Evolutionary conservation across 2,329 filamentous ascomycete genomes (phyloP).

Genomic region (Aureobasidium sp.): DNA sequence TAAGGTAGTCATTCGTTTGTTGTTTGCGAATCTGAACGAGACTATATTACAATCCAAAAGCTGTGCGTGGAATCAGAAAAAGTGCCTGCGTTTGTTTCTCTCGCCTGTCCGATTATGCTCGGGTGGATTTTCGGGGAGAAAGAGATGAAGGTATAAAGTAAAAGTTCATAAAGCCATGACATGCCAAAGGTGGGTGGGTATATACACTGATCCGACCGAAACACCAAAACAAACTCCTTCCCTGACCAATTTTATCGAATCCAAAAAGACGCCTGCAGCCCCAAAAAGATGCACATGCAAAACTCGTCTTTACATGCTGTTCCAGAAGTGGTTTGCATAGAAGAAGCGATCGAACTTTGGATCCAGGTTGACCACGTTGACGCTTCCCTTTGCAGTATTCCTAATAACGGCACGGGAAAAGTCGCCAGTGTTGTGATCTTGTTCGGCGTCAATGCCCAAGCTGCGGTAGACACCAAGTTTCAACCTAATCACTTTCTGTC

Average conservation of each 20-base stretch:
- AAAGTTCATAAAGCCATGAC: not conserved
- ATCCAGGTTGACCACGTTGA: constrained; percentile 91
- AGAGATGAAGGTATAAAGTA: not conserved
- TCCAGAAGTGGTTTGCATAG: constrained; percentile 95
- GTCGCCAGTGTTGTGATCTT: constrained; percentile 61
- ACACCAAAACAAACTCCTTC: not conserved
- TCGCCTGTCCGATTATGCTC: not conserved
- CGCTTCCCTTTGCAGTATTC: constrained; percentile 79
- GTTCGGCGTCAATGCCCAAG: constrained; percentile 82
- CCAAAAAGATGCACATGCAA: not conserved
- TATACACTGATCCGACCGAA: not conserved
- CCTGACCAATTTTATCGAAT: not conserved
- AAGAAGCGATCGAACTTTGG: constrained; percentile 85
- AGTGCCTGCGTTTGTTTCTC: not conserved
- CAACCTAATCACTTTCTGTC: constrained; percentile 39
- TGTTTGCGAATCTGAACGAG: not conserved
- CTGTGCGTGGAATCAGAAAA: not conserved
- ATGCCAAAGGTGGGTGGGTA: not conserved
- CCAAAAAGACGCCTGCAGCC: not conserved
- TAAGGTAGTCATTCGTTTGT: not conserved
- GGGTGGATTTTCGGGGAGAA: not conserved
- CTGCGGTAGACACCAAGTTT: constrained; percentile 86
- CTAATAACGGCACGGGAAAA: constrained; percentile 79
- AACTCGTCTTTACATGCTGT: constrained; percentile 53
- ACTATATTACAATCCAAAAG: not conserved